Percentiles rank a stretch among this genome's conserved stretches.
phyloP scores from a whole-genome alignment of 129 eudicot genomes.

The Lactuca sativa region DNA sequence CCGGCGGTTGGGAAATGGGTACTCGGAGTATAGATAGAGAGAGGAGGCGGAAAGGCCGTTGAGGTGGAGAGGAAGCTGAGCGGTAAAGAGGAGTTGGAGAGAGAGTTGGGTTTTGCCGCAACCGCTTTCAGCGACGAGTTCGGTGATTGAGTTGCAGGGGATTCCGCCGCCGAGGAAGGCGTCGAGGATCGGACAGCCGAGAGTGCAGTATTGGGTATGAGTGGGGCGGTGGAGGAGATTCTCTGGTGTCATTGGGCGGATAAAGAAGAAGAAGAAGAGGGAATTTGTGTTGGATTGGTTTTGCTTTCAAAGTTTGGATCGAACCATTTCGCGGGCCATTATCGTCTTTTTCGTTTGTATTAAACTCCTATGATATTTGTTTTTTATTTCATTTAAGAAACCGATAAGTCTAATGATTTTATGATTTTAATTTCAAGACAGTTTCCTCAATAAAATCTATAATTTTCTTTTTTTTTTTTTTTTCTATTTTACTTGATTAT shows the following conservation, averaged over 20 bases:
- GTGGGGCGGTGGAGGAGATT: slow-evolving; percentile 42
- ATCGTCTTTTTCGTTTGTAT: background rate
- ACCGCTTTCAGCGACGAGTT: slow-evolving; percentile 84
- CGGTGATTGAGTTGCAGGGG: slow-evolving; percentile 72
- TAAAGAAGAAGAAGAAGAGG: slow-evolving; percentile 5
- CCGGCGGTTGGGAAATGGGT: slow-evolving; percentile 83
- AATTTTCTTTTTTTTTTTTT: too few species aligned
- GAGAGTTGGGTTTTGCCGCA: slow-evolving; percentile 87
- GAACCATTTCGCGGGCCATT: slow-evolving; percentile 5
- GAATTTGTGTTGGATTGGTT: background rate
- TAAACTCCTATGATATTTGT: too few species aligned
- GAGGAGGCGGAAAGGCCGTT: slow-evolving; percentile 75
- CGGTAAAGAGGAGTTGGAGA: slow-evolving; percentile 84
- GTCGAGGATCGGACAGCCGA: slow-evolving; percentile 71
- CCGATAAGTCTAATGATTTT: too few species aligned
- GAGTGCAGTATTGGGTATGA: slow-evolving; percentile 39
- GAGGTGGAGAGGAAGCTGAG: slow-evolving; percentile 63
- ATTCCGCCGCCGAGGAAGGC: slow-evolving; percentile 76
- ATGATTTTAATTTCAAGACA: too few species aligned
- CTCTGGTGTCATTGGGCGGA: slow-evolving; percentile 48
- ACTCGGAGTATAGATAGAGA: slow-evolving; percentile 74
- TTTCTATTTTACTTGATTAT: too few species aligned
- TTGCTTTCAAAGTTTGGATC: slow-evolving; percentile 7
- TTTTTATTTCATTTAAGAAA: too few species aligned
- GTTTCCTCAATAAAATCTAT: too few species aligned